Percentiles rank a stretch among this genome's conserved stretches.
phyloP scores from a whole-genome alignment of 2,329 filamentous ascomycete species.

The Arthrinium phaeospermum region DNA sequence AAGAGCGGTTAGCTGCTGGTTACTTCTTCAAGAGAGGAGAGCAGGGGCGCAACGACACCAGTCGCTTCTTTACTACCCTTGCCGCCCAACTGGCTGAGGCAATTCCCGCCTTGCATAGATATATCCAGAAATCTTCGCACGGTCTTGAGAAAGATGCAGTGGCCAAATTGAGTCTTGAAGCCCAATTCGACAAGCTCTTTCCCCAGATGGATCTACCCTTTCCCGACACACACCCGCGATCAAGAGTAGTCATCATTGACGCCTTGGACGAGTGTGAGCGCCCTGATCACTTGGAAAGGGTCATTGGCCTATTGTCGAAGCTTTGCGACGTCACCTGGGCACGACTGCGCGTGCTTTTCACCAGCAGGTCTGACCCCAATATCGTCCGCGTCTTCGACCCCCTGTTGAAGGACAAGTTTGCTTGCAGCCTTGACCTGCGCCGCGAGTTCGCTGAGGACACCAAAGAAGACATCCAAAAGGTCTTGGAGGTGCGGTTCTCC shows the following conservation, averaged over 20 bases:
- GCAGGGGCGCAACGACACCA: conserved; percentile 21
- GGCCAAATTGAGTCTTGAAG: not conserved
- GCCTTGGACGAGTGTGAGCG: not conserved
- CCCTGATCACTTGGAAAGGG: not conserved
- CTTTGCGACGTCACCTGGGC: not conserved
- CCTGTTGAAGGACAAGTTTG: not conserved
- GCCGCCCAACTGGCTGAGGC: not conserved
- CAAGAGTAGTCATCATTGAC: not conserved
- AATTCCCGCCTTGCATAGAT: not conserved
- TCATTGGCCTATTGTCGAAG: not conserved
- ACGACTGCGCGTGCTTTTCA: not conserved
- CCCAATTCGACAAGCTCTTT: not conserved
- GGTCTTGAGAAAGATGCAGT: not conserved
- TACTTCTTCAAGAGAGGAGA: conserved; percentile 27
- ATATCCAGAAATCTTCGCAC: not conserved
- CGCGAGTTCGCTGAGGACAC: not conserved
- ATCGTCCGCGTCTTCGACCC: not conserved
- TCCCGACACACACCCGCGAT: not conserved
- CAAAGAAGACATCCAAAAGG: not conserved
- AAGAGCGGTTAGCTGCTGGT: conserved; percentile 14
- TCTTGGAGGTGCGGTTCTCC: not conserved
- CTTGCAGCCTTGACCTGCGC: not conserved
- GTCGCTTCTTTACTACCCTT: conserved; percentile 21
- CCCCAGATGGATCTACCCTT: too few relatives aligned
- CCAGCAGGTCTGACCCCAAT: not conserved